Evolutionary conservation across 305 asterid genomes (phyloP).

Genomic region (Rubia peregrina): DNA sequence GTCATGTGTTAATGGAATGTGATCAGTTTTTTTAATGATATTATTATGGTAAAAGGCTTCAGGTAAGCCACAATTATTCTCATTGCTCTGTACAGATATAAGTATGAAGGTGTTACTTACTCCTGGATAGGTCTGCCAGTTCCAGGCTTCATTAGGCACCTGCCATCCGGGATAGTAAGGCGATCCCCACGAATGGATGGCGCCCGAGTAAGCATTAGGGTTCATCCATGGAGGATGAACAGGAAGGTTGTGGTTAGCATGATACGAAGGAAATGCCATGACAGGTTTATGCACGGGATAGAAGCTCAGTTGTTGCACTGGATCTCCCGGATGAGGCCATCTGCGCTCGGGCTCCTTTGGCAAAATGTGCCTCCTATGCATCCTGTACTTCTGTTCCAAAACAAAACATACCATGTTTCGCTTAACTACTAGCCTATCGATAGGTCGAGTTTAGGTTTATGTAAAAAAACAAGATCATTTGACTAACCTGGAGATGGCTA

Average conservation of each 20-base stretch:
- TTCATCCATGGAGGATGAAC: slow-evolving; percentile 36
- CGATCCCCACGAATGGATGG: slow-evolving; percentile 31
- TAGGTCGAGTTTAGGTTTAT: neutral
- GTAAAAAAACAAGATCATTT: neutral
- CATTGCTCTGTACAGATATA: no score
- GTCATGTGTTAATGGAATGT: neutral
- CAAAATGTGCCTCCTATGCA: slow-evolving; percentile 39
- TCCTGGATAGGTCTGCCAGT: slow-evolving; percentile 37
- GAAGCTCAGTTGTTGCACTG: slow-evolving; percentile 25
- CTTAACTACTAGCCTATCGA: no score
- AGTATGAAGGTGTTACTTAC: slow-evolving; percentile 23
- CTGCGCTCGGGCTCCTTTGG: slow-evolving; percentile 34
- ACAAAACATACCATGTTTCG: neutral
- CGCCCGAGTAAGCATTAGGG: slow-evolving; percentile 25
- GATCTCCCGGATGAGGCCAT: slow-evolving; percentile 31
- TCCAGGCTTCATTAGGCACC: slow-evolving; percentile 32
- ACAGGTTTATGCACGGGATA: slow-evolving; percentile 30
- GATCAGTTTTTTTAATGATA: neutral
- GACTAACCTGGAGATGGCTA: slow-evolving; percentile 48
- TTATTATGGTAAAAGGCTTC: no score
- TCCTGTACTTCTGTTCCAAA: slow-evolving; percentile 36
- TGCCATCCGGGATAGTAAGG: slow-evolving; percentile 42
- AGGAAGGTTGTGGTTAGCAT: slow-evolving; percentile 25
- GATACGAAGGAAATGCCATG: slow-evolving; percentile 41
- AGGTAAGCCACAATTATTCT: no score